These are phyloP conservation scores for Manihot esculenta DNA, from an alignment of 441 rosid genomes.

Conservation along the genomic window DNA sequence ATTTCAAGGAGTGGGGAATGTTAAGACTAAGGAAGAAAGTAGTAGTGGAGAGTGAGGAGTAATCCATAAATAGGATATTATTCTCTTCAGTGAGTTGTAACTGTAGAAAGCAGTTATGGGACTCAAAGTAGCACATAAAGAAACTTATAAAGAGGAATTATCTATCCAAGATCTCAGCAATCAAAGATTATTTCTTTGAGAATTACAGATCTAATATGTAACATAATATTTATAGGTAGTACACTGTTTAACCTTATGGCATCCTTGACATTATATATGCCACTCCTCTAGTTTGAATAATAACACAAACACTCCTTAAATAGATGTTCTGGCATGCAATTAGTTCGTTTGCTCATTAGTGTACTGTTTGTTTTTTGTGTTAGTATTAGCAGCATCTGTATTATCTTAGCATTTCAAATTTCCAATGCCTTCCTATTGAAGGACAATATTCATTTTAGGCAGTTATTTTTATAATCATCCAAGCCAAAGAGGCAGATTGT, in stretches of 20 bases:
- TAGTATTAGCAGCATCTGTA: background rate
- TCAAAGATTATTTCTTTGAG: too few species aligned
- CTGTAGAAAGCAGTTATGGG: too few species aligned
- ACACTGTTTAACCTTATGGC: background rate
- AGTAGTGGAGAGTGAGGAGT: too few species aligned
- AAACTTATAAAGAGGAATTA: too few species aligned
- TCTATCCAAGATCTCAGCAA: too few species aligned
- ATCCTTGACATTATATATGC: background rate
- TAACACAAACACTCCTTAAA: background rate
- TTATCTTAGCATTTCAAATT: background rate
- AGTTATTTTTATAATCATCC: background rate
- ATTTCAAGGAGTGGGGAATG: too few species aligned
- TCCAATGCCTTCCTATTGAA: background rate
- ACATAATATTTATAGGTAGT: too few species aligned
- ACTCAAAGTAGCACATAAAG: too few species aligned
- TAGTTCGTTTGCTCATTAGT: background rate
- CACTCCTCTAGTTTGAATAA: background rate
- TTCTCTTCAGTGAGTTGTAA: too few species aligned
- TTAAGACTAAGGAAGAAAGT: too few species aligned
- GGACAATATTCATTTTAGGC: background rate
- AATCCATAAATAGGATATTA: too few species aligned
- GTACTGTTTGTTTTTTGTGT: background rate
- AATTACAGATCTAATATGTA: too few species aligned
- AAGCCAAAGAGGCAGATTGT: background rate
- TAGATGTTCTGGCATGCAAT: background rate